These are phyloP conservation scores for Hypoxylon sp. DNA, from an alignment of 2,329 filamentous ascomycete genomes.

Conservation along the genomic window DNA sequence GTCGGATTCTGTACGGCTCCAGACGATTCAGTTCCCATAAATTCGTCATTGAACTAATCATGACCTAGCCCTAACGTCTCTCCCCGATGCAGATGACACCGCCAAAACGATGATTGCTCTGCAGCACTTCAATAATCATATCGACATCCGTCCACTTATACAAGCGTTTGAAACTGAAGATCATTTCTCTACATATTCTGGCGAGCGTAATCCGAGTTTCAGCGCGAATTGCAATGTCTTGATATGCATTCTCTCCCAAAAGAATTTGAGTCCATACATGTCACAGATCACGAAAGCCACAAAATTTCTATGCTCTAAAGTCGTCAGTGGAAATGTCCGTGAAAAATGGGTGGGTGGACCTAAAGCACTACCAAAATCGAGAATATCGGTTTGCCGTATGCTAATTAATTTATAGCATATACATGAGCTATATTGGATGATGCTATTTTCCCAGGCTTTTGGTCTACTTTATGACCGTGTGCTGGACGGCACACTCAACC, in stretches of 20 bases:
- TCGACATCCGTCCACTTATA: background rate
- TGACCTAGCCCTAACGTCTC: background rate
- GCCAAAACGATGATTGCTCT: background rate
- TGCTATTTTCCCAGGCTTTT: slow-evolving; percentile 19
- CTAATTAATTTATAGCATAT: slow-evolving; percentile 7
- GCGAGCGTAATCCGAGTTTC: slow-evolving; percentile 50
- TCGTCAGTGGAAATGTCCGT: slow-evolving; percentile 24
- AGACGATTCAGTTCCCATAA: too few relatives aligned
- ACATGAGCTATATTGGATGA: slow-evolving; percentile 24
- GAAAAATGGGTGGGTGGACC: slow-evolving; percentile 47
- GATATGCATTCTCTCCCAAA: slow-evolving; percentile 42
- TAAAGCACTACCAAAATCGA: too few relatives aligned
- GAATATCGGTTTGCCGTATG: background rate
- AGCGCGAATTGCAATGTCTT: slow-evolving; percentile 53
- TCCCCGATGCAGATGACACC: background rate
- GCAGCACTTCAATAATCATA: background rate
- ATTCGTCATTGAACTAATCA: too few relatives aligned
- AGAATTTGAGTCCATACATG: slow-evolving; percentile 27
- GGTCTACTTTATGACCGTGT: slow-evolving; percentile 4
- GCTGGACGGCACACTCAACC: background rate
- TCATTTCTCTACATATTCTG: slow-evolving; percentile 51
- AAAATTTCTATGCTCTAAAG: slow-evolving; percentile 39
- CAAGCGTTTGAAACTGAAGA: background rate
- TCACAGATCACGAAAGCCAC: slow-evolving; percentile 48
- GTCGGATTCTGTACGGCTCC: background rate